Evolutionary conservation across 352 stramenopile species (phyloP).

Genomic region (Phytophthora rubi): DNA sequence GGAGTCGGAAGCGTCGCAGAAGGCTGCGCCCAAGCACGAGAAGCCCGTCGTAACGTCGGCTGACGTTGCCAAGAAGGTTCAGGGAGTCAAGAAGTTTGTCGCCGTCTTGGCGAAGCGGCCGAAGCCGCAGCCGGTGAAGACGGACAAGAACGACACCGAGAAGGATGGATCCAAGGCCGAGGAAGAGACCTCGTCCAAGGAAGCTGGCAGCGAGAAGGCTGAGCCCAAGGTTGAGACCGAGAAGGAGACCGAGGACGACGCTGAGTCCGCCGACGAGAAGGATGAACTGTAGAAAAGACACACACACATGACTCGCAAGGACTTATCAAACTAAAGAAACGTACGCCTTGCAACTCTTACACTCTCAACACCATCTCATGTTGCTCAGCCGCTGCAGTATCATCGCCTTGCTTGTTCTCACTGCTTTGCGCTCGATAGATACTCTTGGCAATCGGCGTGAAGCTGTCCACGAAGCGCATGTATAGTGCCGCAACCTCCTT

Average conservation of each 20-base stretch:
- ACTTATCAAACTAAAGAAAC: slow-evolving; percentile 38
- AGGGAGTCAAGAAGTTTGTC: slow-evolving; percentile 88
- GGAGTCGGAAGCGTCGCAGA: slow-evolving; percentile 64
- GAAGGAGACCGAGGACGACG: slow-evolving; percentile 33
- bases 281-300: slow-evolving; percentile 66
- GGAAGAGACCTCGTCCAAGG: slow-evolving; percentile 35
- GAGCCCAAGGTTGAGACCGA: slow-evolving; percentile 27
- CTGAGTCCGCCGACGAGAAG: slow-evolving; percentile 39
- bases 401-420: slow-evolving; percentile 2
- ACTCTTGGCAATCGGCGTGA: slow-evolving; percentile 50
- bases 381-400: not conserved
- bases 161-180: slow-evolving; percentile 41
- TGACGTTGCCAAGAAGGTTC: slow-evolving; percentile 88
- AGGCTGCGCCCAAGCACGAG: slow-evolving; percentile 75
- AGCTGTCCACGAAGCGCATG: slow-evolving; percentile 45
- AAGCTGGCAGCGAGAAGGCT: slow-evolving; percentile 35
- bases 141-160: slow-evolving; percentile 48
- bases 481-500: slow-evolving; percentile 44
- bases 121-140: slow-evolving; percentile 62
- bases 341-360: slow-evolving; percentile 26
- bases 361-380: slow-evolving; percentile 4
- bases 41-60: slow-evolving; percentile 85
- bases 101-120: slow-evolving; percentile 80
- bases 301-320: slow-evolving; percentile 21
- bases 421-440: slow-evolving; percentile 32